A percentile compares a stretch with the other conserved stretches of the same genome.
Conservation (phyloP, 140 eudicot genomes). For the Bidens hawaiensis region DNA sequence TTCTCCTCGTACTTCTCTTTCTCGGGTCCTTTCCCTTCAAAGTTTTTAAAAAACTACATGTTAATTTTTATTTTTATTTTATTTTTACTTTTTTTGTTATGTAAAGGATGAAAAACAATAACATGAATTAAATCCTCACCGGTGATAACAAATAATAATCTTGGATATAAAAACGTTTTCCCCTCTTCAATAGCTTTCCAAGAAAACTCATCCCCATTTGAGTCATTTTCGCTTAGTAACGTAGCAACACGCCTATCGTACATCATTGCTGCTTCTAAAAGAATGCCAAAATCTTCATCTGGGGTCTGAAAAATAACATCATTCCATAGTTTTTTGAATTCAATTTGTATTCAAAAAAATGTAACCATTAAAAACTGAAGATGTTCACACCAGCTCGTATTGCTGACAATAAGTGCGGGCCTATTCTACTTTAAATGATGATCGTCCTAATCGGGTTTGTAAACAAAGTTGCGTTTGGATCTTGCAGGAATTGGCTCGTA, state of each 20-base stretch:
- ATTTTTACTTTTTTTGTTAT: background rate
- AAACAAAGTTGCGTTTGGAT: constrained; percentile 50
- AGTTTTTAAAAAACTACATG: constrained; percentile 3
- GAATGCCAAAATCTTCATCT: constrained; percentile 95
- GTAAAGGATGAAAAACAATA: background rate
- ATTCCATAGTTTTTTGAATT: background rate
- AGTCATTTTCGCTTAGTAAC: constrained; percentile 67
- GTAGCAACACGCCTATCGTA: constrained; percentile 95
- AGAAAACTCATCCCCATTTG: constrained; percentile 50
- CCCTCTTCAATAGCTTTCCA: constrained; percentile 65
- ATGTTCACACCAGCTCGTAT: constrained; percentile 83
- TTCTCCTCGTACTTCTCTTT: constrained; percentile 82
- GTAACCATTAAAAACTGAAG: background rate
- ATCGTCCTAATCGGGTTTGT: constrained; percentile 45
- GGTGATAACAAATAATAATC: constrained; percentile 79
- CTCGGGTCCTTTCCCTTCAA: constrained; percentile 93
- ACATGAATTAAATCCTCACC: constrained; percentile 38
- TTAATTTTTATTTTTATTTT: background rate
- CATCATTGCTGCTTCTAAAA: constrained; percentile 94
- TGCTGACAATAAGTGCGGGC: constrained; percentile 91
- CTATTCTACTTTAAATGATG: constrained; percentile 58
- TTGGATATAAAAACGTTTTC: constrained; percentile 61
- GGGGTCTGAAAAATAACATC: constrained; percentile 54
- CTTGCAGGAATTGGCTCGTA: constrained; percentile 27
- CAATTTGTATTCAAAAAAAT: no score